Base-by-base conservation (phyloP, 257 asterid species). In the Solanum chiquidenum region DNA sequence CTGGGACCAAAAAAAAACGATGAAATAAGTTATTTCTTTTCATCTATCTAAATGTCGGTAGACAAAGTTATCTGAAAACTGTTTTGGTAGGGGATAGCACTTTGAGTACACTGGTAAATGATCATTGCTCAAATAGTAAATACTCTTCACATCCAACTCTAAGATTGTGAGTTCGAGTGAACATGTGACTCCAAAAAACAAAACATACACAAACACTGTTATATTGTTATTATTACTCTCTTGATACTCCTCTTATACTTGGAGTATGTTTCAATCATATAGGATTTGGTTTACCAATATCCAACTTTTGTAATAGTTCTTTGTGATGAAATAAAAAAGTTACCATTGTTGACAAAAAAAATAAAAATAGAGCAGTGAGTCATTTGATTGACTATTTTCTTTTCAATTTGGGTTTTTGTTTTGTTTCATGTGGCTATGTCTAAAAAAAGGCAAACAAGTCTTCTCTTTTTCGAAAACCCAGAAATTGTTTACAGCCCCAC, bases 341-440 rank as follows among this genome's bases (percentile, higher is more conserved):
- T 38, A 38, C 42, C 40, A 35, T 35, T 35, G 38, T 35, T 35
- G 38, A 35, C 33, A 35, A 35, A 35, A 35, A 35, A 35, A 6
- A 6, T n/a, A n/a, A 42, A 18, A 20, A 18, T 37, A 73, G 1
- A 37, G 83, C 83, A 37, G 5, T 25, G 7, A 76, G 23, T 76
- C 6, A 76, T 25, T 12, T 27, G 25, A 44, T 79, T 44, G 38
- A 27, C 66, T 44, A 20, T 14, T 79, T 37, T 16, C 31, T 27
- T 88, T 83, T 35, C 42, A 84, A 38, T 42, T 21, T 79, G 31
- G 20, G 7, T 27, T 80, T 71, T 80, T 29, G 55, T 35, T 72
- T 25, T 44, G 55, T 87, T 82, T 89, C 91, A 89, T 87, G 89
- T 89, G 89, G 44, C 9, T 23, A 7, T 83, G 88, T 83, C 74